phyloP scores from a whole-genome alignment of 116 monocot genomes.

The Thalassia testudinum region DNA sequence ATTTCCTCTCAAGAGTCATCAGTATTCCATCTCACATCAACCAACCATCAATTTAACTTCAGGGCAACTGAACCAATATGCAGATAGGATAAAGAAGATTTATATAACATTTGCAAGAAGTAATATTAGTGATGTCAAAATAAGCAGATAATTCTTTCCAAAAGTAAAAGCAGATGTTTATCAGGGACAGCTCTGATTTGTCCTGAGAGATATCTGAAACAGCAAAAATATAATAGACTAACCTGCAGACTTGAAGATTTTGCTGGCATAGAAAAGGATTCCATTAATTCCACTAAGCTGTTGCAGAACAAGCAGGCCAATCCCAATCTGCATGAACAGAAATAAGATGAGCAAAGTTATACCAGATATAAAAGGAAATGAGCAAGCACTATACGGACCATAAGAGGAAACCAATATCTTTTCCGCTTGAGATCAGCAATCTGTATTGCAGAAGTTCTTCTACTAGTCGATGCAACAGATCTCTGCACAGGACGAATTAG shows the following conservation, averaged over 20 bases:
- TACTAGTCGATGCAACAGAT: slow-evolving; percentile 48
- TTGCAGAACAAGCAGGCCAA: slow-evolving; percentile 74
- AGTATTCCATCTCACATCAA: no score
- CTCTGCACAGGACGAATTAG: slow-evolving; percentile 23
- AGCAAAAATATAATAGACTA: background rate
- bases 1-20: no score
- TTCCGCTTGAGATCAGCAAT: slow-evolving; percentile 56
- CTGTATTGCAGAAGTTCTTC: slow-evolving; percentile 50
- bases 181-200: no score
- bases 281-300: slow-evolving; percentile 88
- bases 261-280: slow-evolving; percentile 85
- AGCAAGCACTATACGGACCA: slow-evolving; percentile 19
- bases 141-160: no score
- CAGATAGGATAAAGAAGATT: no score
- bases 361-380: background rate
- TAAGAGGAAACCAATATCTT: slow-evolving; percentile 61
- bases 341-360: background rate
- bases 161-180: no score
- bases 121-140: no score
- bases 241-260: slow-evolving; percentile 83
- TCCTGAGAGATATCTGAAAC: no score
- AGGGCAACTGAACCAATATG: no score
- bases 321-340: slow-evolving; percentile 46
- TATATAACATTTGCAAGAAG: no score
- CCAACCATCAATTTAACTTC: no score